These are phyloP conservation scores for Leersia perrieri DNA, from an alignment of 176 grass and related monocot species.

Conservation along the genomic window DNA sequence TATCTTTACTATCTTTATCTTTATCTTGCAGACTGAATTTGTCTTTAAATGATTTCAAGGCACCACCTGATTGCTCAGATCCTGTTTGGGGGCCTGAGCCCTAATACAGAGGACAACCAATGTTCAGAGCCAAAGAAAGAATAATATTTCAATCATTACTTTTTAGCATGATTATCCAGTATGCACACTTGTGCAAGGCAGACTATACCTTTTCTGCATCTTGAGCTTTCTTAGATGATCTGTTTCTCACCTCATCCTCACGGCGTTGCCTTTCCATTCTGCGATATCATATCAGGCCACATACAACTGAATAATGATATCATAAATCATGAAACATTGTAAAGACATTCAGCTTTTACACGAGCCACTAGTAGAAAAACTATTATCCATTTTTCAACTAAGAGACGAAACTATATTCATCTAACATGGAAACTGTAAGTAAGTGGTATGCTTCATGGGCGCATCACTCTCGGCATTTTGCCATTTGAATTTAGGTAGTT, in stretches of 20 bases:
- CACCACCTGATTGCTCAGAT: constrained; percentile 59
- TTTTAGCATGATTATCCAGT: neutral
- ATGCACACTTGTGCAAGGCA: constrained; percentile 17
- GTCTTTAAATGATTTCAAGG: constrained; percentile 73
- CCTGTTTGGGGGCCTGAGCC: constrained; percentile 74
- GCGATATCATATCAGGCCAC: constrained; percentile 22
- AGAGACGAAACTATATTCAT: neutral
- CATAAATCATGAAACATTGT: neutral
- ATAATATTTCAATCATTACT: neutral
- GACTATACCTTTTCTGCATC: constrained; percentile 72
- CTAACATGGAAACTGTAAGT: neutral
- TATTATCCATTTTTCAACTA: neutral
- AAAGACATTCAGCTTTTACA: constrained; percentile 3
- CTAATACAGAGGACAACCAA: constrained; percentile 43
- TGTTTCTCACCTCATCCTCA: constrained; percentile 78
- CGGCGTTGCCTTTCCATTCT: constrained; percentile 89
- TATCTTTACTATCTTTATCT: constrained; percentile 85
- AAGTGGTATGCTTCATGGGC: neutral
- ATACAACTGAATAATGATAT: constrained; percentile 7
- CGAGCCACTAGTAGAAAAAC: constrained; percentile 1
- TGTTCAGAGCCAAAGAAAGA: constrained; percentile 20
- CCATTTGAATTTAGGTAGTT: neutral
- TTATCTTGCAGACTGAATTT: constrained; percentile 81
- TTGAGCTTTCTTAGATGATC: constrained; percentile 82
- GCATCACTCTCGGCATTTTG: neutral